Conservation (phyloP, 164 flowering plant species). For the Santalum album region DNA sequence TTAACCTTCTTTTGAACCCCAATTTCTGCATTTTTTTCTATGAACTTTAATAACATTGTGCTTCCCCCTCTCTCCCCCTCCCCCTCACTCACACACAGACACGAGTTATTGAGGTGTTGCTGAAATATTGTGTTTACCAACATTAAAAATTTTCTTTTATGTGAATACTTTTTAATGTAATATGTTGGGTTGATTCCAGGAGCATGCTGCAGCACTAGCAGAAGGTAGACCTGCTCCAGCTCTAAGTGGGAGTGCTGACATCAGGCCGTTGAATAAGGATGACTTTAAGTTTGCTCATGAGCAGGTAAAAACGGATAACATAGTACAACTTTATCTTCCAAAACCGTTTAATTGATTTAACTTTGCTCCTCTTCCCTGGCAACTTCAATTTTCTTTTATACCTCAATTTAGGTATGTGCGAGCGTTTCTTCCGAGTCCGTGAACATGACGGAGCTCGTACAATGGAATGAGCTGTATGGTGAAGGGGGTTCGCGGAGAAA, state of each 20-base stretch:
- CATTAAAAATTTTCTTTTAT: not conserved
- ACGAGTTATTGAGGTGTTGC: not conserved
- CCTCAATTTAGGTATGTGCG: conserved; percentile 61
- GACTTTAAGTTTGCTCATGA: conserved; percentile 90
- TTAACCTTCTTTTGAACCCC: too few species aligned
- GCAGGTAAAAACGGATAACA: conserved; percentile 34
- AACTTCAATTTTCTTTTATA: not conserved
- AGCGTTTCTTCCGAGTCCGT: conserved; percentile 92
- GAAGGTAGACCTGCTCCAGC: conserved; percentile 73
- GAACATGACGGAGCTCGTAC: conserved; percentile 77
- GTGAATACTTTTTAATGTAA: conserved; percentile 5
- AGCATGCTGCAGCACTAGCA: conserved; percentile 52
- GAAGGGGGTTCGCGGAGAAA: conserved; percentile 90
- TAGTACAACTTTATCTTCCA: not conserved
- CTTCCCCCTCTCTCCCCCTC: too few species aligned
- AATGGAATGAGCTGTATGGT: conserved; percentile 90
- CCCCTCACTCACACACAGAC: too few species aligned
- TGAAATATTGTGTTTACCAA: not conserved
- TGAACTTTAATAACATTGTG: too few species aligned
- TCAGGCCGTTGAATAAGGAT: conserved; percentile 60
- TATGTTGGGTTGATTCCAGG: conserved; percentile 37
- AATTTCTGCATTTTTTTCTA: too few species aligned
- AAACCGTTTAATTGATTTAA: not conserved
- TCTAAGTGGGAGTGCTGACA: conserved; percentile 66
- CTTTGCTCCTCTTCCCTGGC: not conserved